Evolutionary conservation across 352 stramenopile genomes (phyloP).

Genomic region (Phytophthora tubulina): DNA sequence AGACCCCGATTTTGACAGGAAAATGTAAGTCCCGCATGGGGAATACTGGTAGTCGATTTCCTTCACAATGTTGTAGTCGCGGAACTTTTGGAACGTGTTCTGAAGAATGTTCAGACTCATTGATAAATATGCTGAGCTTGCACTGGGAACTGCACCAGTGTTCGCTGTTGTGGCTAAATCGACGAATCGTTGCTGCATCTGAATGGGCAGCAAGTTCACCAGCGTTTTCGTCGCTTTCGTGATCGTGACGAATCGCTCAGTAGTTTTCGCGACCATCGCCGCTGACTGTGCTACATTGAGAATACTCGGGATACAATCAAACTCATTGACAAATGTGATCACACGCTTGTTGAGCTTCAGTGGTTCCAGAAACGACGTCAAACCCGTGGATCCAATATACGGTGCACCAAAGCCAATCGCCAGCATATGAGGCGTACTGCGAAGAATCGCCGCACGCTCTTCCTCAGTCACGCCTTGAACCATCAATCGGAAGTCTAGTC

Average conservation of each 20-base stretch:
- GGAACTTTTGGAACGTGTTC: conserved; percentile 85
- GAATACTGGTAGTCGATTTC: conserved; percentile 81
- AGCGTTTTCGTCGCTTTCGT: conserved; percentile 83
- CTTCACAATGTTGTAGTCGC: conserved; percentile 80
- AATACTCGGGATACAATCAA: conserved; percentile 88
- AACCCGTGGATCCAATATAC: conserved; percentile 65
- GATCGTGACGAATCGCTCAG: conserved; percentile 81
- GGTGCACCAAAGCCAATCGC: conserved; percentile 83
- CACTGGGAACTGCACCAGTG: conserved; percentile 41
- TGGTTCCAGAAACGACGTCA: conserved; percentile 57
- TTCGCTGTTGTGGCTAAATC: conserved; percentile 42
- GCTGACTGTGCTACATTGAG: conserved; percentile 85
- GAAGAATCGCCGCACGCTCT: conserved; percentile 33
- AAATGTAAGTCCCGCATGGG: conserved; percentile 82
- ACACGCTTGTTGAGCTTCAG: conserved; percentile 63
- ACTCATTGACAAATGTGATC: conserved; percentile 88
- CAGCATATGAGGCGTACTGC: conserved; percentile 60
- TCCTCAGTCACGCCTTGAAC: conserved; percentile 30
- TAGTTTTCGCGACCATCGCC: conserved; percentile 81
- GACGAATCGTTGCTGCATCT: conserved; percentile 78
- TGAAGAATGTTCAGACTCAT: conserved; percentile 87
- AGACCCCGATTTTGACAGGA: conserved; percentile 67
- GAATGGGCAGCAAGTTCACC: conserved; percentile 73
- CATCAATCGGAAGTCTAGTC: conserved; percentile 37
- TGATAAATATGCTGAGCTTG: conserved; percentile 76